These are phyloP conservation scores for Scedosporium apiospermum DNA, from an alignment of 2,329 filamentous ascomycete genomes.

Conservation along the genomic window DNA sequence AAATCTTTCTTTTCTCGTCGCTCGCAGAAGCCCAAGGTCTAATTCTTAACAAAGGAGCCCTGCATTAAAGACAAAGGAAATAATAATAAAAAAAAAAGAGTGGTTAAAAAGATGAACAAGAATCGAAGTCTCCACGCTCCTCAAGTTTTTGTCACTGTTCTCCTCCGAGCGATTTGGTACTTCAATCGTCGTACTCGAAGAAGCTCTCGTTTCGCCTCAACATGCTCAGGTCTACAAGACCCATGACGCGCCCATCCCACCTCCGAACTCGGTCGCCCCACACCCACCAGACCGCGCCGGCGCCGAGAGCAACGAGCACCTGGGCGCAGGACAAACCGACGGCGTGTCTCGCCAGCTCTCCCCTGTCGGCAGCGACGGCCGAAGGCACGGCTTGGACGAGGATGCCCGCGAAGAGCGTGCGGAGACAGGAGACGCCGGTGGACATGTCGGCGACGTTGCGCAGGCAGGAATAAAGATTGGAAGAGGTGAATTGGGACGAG, in stretches of 20 bases:
- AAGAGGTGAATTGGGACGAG: conserved; percentile 39
- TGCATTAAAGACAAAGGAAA: neutral
- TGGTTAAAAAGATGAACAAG: neutral
- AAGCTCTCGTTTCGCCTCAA: conserved; percentile 34
- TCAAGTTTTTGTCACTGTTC: neutral
- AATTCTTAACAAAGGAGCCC: neutral
- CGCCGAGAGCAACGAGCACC: conserved; percentile 23
- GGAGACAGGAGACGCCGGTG: conserved; percentile 29
- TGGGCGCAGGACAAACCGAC: conserved; percentile 34
- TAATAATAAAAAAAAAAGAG: neutral
- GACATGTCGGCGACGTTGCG: conserved; percentile 40
- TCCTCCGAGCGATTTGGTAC: neutral
- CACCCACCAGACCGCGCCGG: conserved; percentile 29
- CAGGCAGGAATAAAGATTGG: conserved; percentile 33
- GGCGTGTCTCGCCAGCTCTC: conserved; percentile 26
- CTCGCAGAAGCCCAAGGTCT: neutral
- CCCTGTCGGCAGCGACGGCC: conserved; percentile 11
- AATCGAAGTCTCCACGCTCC: neutral
- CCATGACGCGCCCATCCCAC: conserved; percentile 37
- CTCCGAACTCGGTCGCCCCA: conserved; percentile 30
- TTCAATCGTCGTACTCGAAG: conserved; percentile 30
- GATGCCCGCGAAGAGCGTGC: conserved; percentile 29
- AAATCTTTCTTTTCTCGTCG: neutral
- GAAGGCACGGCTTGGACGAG: conserved; percentile 26
- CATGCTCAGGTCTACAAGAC: conserved; percentile 32